These are phyloP conservation scores for Thraustochytrium aureum DNA, from an alignment of 352 stramenopile genomes.

Conservation along the genomic window DNA sequence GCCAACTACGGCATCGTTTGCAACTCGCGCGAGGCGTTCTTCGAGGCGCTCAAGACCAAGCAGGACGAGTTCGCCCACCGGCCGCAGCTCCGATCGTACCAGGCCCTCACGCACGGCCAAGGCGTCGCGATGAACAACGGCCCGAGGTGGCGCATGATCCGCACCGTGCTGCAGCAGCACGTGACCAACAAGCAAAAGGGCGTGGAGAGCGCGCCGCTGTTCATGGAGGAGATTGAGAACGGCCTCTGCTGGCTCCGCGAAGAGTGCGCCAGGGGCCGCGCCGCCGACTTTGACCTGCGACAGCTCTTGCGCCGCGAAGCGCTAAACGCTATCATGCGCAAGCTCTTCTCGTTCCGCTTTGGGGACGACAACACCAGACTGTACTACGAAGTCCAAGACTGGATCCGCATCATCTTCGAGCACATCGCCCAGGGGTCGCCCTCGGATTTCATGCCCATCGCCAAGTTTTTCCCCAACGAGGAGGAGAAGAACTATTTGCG, in stretches of 20 bases:
- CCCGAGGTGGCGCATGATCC: neutral
- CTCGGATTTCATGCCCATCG: neutral
- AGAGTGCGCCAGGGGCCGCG: neutral
- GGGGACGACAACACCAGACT: neutral
- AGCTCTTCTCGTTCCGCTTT: neutral
- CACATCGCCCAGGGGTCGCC: neutral
- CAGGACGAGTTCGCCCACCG: neutral
- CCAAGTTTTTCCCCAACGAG: neutral
- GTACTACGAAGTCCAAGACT: neutral
- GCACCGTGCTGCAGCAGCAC: neutral
- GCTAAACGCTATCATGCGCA: neutral
- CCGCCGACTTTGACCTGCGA: neutral
- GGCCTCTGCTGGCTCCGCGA: neutral
- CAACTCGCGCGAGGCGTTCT: neutral
- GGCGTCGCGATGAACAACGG: neutral
- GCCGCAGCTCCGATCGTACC: neutral
- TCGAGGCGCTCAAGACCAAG: neutral
- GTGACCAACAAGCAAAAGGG: neutral
- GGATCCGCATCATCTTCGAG: neutral
- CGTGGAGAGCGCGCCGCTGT: neutral
- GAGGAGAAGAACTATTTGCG: neutral
- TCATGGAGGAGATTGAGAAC: neutral
- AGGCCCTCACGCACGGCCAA: neutral
- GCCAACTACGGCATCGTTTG: neutral
- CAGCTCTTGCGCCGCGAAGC: neutral